Evolutionary conservation across 805 yeast species (phyloP), one percentile per base, ranked within the genome.

Genomic region (Pachysolen tannophilus): DNA sequence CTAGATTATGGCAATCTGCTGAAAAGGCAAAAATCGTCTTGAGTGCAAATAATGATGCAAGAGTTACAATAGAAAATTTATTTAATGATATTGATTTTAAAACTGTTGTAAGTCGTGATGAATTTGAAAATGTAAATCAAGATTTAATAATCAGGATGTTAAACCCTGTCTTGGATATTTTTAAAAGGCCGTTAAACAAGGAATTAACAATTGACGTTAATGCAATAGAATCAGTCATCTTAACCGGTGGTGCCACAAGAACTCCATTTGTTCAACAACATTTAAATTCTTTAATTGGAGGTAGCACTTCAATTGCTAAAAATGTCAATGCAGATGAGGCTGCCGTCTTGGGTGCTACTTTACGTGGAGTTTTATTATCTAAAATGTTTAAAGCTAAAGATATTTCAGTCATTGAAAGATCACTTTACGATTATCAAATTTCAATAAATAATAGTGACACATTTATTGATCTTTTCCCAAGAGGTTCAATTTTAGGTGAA

Each of bases 241-340:
- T 88, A 37, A 72, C 83, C 28, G 98, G 98, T 43, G 98, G 98
- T 1, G 75, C 94, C 1, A 76, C 90, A 5, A 75, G 98, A 54
- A 83, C 86, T 20, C 98, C 98, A 11, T 69, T 82, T 49, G 82
- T 92, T 31, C 92, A 86, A 56, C 67, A 72, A 38, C 72, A 69
- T 35, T 60, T 85, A 39, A 42, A 53, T 2, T 52, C 69, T 2
- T 61, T 76, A 29, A 60, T 79, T 28, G 85, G 81, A 1, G 74
- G 73, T 14, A n/a, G n/a, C n/a, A 79, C 74, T 3, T 52, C 63
- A 33, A 65, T 88, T 26, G 69, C 94, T 16, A 86, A 80, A 55
- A 84, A 80, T 34, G 94, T 92, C 30, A 92, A 92, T 56, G 92
- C 98, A 0, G 98, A 92, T 58, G 98, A 92, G 61, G 78, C 97